Conservation (phyloP, 768 basidiomycete species). For the Suillus subaureus region DNA sequence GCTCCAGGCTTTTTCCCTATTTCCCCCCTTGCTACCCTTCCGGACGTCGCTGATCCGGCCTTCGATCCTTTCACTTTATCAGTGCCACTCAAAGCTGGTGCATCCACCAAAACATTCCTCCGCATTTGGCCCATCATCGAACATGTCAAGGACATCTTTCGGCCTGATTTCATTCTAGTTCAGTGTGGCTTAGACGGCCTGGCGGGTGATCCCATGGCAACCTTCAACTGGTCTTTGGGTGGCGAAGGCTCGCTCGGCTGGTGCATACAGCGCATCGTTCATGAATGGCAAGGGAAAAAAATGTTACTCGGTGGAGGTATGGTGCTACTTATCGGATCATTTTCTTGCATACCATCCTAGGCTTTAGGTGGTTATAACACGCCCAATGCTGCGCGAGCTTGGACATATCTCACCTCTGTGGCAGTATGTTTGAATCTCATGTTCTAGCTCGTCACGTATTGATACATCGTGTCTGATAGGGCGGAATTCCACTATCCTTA, state of each 20-base stretch:
- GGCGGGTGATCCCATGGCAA: conserved; percentile 78
- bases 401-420: conserved; percentile 80
- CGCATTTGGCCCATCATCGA: conserved; percentile 70
- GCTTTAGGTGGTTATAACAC: conserved; percentile 80
- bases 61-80: conserved; percentile 74
- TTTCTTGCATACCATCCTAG: conserved; percentile 16
- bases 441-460: not conserved
- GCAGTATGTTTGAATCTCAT: conserved; percentile 49
- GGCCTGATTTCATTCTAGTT: conserved; percentile 77
- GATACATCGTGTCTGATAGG: conserved; percentile 37
- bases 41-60: conserved; percentile 34
- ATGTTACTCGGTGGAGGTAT: conserved; percentile 78
- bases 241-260: conserved; percentile 66
- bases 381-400: conserved; percentile 83
- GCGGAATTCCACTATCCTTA: conserved; percentile 52
- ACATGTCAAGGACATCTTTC: conserved; percentile 56
- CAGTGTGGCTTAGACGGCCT: conserved; percentile 91
- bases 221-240: conserved; percentile 72
- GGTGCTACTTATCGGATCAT: conserved; percentile 16
- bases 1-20: conserved; percentile 84
- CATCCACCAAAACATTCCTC: conserved; percentile 61
- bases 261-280: conserved; percentile 56
- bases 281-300: conserved; percentile 60
- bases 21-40: conserved; percentile 52
- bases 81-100: conserved; percentile 74